phyloP scores from a whole-genome alignment of 495 filamentous ascomycete genomes.

The Neurospora pannonica region DNA sequence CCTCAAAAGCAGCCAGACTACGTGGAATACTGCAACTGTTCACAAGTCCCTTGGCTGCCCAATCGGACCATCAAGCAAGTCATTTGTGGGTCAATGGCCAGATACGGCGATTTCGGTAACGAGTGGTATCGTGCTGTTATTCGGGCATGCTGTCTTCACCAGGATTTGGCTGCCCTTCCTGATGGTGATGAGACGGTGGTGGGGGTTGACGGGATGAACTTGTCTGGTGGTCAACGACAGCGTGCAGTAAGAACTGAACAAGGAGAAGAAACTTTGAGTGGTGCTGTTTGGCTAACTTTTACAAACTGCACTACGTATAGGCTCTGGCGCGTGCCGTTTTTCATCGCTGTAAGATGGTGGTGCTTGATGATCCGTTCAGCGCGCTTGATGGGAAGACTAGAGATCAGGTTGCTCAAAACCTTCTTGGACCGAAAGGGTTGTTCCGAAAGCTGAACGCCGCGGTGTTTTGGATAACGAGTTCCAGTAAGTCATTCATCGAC shows the following conservation, averaged over 20 bases:
- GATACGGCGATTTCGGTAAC: constrained; percentile 34
- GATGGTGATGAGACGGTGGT: constrained; percentile 47
- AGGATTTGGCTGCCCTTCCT: constrained; percentile 45
- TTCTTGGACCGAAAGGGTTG: constrained; percentile 32
- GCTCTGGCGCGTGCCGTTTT: constrained; percentile 30
- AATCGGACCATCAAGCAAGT: constrained; percentile 51
- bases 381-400: constrained; percentile 30
- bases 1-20: constrained; percentile 34
- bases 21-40: constrained; percentile 46
- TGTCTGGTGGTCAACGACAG: constrained; percentile 57
- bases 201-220: constrained; percentile 49
- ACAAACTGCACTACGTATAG: neutral
- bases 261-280: neutral
- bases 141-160: constrained; percentile 45
- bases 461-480: constrained; percentile 31
- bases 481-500: constrained; percentile 9
- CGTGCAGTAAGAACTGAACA: constrained; percentile 24
- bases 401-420: constrained; percentile 23
- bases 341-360: constrained; percentile 15
- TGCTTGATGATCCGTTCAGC: constrained; percentile 33
- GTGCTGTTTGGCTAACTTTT: neutral
- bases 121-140: constrained; percentile 49
- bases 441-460: constrained; percentile 26
- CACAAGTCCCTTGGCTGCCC: constrained; percentile 42
- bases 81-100: constrained; percentile 13